Percentiles rank a stretch among this genome's conserved stretches.
Evolutionary conservation across 2,329 filamentous ascomycete genomes (phyloP).

Genomic region (Gyromitra esculenta): DNA sequence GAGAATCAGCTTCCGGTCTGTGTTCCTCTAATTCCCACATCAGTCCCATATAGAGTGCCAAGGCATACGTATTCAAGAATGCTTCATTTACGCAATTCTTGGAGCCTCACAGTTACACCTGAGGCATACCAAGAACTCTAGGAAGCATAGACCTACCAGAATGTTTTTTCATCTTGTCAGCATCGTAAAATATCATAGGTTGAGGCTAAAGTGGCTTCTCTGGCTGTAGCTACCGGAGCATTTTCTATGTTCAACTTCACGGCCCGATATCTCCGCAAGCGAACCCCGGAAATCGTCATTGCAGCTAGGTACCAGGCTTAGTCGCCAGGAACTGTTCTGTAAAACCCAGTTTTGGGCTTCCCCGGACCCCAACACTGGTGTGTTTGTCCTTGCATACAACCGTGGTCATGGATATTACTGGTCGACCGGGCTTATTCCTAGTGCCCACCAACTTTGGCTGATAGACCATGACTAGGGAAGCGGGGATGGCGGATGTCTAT

Average conservation of each 20-base stretch:
- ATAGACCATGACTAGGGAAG: slow-evolving; percentile 16
- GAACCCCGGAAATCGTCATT: slow-evolving; percentile 40
- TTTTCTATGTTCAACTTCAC: slow-evolving; percentile 40
- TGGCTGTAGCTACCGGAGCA: slow-evolving; percentile 28
- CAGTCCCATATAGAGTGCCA: slow-evolving; percentile 6
- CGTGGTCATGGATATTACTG: slow-evolving; percentile 37
- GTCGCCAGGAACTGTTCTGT: slow-evolving; percentile 25
- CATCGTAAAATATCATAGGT: not conserved
- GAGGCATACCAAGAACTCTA: not conserved
- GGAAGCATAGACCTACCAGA: not conserved
- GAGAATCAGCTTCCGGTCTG: slow-evolving; percentile 2
- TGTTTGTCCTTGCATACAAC: slow-evolving; percentile 38
- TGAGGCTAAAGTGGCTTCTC: slow-evolving; percentile 36
- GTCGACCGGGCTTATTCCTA: slow-evolving; percentile 27
- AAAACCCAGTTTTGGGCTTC: slow-evolving; percentile 24
- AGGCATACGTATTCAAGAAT: not conserved
- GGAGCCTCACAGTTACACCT: not conserved
- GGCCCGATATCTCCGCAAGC: slow-evolving; percentile 39
- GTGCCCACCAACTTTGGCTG: slow-evolving; percentile 25
- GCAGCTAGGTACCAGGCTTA: slow-evolving; percentile 38
- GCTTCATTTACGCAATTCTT: not conserved
- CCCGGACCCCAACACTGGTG: slow-evolving; percentile 7
- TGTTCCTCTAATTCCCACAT: not conserved
- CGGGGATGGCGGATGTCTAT: slow-evolving; percentile 3
- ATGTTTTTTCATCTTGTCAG: not conserved